These are phyloP conservation scores for Aspergillus egyptiacus DNA, from an alignment of 495 filamentous ascomycete genomes.

Conservation along the genomic window DNA sequence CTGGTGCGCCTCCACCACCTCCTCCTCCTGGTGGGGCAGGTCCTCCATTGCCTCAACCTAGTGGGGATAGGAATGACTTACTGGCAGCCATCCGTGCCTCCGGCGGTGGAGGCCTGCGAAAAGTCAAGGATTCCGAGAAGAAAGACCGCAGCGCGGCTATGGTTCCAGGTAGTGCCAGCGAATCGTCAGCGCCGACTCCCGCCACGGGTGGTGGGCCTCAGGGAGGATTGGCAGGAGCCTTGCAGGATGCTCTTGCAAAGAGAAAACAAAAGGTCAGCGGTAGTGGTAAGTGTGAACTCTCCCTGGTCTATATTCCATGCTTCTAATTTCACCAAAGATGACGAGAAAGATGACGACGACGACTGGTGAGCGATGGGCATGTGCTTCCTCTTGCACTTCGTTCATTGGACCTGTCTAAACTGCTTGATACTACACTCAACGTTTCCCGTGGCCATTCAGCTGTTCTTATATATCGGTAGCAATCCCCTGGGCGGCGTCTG, in stretches of 20 bases:
- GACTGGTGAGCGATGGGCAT: constrained; percentile 55
- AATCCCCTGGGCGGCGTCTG: constrained; percentile 8
- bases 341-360: constrained; percentile 71
- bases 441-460: constrained; percentile 1
- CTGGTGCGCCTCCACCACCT: constrained; percentile 60
- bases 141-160: constrained; percentile 70
- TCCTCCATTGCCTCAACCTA: constrained; percentile 46
- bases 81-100: constrained; percentile 77
- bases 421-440: constrained; percentile 17
- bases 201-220: constrained; percentile 51
- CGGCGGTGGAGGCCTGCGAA: constrained; percentile 67
- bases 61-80: constrained; percentile 56
- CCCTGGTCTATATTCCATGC: not conserved
- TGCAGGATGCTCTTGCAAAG: constrained; percentile 69
- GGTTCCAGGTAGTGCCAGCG: constrained; percentile 54
- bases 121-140: constrained; percentile 71
- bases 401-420: constrained; percentile 11
- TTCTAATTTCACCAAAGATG: constrained; percentile 49
- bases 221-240: constrained; percentile 71
- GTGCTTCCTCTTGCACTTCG: constrained; percentile 7
- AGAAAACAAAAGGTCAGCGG: constrained; percentile 84
- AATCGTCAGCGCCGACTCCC: constrained; percentile 41
- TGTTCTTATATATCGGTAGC: constrained; percentile 12
- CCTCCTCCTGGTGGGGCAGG: constrained; percentile 60
- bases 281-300: constrained; percentile 64